Conservation (phyloP, 805 yeast genomes). For the Starmerella ratchasimensis region DNA sequence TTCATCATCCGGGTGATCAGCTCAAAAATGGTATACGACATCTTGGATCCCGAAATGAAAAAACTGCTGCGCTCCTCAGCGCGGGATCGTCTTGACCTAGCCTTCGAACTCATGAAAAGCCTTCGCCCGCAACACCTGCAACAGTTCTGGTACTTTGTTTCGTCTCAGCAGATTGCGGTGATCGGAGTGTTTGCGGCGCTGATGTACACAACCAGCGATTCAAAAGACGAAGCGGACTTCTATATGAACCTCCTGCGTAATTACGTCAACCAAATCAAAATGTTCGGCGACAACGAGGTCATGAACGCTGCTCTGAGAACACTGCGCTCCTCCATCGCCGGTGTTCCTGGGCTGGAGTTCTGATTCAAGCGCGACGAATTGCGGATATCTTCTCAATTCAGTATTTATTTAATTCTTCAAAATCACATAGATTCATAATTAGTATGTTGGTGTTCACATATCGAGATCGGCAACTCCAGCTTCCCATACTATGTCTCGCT, state of each 20-base stretch:
- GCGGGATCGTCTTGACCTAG: constrained; percentile 62
- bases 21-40: constrained; percentile 24
- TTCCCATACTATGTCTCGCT: too few species aligned
- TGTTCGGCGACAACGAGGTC: constrained; percentile 61
- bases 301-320: constrained; percentile 60
- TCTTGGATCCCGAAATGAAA: constrained; percentile 40
- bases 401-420: too few species aligned
- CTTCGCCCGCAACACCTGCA: constrained; percentile 71
- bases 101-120: constrained; percentile 63
- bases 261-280: constrained; percentile 63
- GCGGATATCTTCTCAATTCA: too few species aligned
- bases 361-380: too few species aligned
- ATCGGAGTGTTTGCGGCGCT: constrained; percentile 83
- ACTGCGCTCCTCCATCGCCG: constrained; percentile 56
- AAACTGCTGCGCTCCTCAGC: constrained; percentile 77
- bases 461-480: too few species aligned
- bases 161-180: constrained; percentile 62
- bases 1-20: constrained; percentile 23
- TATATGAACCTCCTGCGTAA: constrained; percentile 58
- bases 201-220: constrained; percentile 48
- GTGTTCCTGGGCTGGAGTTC: constrained; percentile 40
- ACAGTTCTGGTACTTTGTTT: constrained; percentile 80
- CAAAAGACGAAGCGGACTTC: constrained; percentile 43
- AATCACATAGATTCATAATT: not conserved
- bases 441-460: too few species aligned